Evolutionary conservation across 2,329 filamentous ascomycete genomes (phyloP).

Genomic region (Lachnellula cervina): DNA sequence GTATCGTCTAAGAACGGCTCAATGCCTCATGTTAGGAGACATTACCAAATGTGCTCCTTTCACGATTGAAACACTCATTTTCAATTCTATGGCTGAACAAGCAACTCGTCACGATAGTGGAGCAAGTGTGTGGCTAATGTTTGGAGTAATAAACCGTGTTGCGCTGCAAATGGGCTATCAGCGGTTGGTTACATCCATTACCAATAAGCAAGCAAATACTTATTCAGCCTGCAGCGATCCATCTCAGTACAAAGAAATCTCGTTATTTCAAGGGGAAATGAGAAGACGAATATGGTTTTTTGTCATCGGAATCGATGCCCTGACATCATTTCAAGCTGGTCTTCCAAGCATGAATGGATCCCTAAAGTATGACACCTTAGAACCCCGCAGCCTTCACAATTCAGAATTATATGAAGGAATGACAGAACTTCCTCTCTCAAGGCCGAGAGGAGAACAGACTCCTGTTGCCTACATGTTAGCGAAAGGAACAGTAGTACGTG

Average conservation of each 20-base stretch:
- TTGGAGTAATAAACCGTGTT: conserved; percentile 47
- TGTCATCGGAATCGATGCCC: conserved; percentile 64
- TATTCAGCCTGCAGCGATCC: conserved; percentile 69
- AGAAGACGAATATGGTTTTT: conserved; percentile 62
- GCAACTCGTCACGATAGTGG: conserved; percentile 67
- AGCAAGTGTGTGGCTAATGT: conserved; percentile 41
- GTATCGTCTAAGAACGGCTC: conserved; percentile 67
- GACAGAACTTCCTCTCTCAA: conserved; percentile 59
- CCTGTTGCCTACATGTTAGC: conserved; percentile 72
- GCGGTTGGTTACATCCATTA: conserved; percentile 8
- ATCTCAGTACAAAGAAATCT: conserved; percentile 65
- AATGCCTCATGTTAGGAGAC: conserved; percentile 70
- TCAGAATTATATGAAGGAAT: conserved; percentile 67
- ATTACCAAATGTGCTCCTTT: conserved; percentile 69
- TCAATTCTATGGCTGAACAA: conserved; percentile 71
- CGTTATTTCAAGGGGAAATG: conserved; percentile 74
- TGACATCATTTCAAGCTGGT: conserved; percentile 67
- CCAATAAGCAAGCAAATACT: conserved; percentile 37
- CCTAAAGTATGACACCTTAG: conserved; percentile 59
- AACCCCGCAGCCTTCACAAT: conserved; percentile 72
- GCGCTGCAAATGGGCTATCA: conserved; percentile 55
- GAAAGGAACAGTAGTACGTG: conserved; percentile 61
- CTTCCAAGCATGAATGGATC: conserved; percentile 60
- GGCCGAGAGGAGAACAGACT: conserved; percentile 65
- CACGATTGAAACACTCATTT: conserved; percentile 68